Conservation (phyloP, 2,329 filamentous ascomycete genomes). For the Zymoseptoria tritici region DNA sequence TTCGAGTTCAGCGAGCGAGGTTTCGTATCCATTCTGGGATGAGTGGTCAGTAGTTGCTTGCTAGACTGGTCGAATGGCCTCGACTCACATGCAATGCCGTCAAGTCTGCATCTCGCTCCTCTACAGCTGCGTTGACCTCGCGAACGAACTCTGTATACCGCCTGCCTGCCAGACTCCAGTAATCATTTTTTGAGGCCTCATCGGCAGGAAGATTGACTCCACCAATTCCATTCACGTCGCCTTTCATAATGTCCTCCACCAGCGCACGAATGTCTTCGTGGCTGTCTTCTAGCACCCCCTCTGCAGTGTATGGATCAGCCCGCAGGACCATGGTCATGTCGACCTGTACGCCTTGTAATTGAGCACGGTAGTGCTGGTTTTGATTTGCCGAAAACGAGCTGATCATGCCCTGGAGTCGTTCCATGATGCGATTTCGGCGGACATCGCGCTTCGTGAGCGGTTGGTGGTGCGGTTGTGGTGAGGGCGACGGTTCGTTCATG, state of each 20-base stretch:
- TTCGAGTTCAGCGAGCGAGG: slow-evolving; percentile 48
- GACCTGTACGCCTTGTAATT: slow-evolving; percentile 84
- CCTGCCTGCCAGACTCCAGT: slow-evolving; percentile 60
- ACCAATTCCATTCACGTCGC: slow-evolving; percentile 15
- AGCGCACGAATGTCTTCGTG: slow-evolving; percentile 61
- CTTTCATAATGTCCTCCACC: slow-evolving; percentile 36
- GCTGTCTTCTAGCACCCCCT: slow-evolving; percentile 58
- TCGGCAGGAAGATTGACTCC: slow-evolving; percentile 35
- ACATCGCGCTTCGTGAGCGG: slow-evolving; percentile 79
- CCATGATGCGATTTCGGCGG: slow-evolving; percentile 72
- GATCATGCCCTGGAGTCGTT: slow-evolving; percentile 68
- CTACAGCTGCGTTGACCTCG: slow-evolving; percentile 79
- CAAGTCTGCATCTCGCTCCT: slow-evolving; percentile 77
- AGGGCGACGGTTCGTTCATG: slow-evolving; percentile 13
- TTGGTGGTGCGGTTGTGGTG: slow-evolving; percentile 39
- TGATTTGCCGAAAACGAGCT: slow-evolving; percentile 72
- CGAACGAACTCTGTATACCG: slow-evolving; percentile 79
- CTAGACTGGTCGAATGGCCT: not conserved
- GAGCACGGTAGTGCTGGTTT: slow-evolving; percentile 77
- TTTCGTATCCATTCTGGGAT: slow-evolving; percentile 50
- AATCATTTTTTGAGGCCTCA: slow-evolving; percentile 59
- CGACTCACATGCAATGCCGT: slow-evolving; percentile 67
- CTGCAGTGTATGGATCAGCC: slow-evolving; percentile 66
- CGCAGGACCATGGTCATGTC: slow-evolving; percentile 81
- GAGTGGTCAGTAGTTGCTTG: not conserved